Conservation (phyloP, 371 early-diverging fungal species). For the Capniomyces stellatus region DNA sequence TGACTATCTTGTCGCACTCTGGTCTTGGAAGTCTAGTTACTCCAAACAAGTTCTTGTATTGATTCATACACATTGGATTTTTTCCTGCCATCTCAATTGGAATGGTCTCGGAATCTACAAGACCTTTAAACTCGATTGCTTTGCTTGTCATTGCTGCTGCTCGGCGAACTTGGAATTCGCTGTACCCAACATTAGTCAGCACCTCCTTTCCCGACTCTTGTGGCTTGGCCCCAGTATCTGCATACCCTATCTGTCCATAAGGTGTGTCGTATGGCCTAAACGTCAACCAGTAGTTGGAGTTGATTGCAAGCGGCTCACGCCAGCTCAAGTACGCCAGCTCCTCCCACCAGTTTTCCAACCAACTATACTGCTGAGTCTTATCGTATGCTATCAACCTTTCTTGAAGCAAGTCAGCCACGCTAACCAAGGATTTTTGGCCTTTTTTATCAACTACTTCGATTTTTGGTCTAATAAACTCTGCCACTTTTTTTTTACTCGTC, state of each 20-base stretch:
- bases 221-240: neutral
- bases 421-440: slow-evolving; percentile 27
- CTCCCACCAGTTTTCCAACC: slow-evolving; percentile 90
- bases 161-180: slow-evolving; percentile 62
- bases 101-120: slow-evolving; percentile 27
- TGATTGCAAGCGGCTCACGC: slow-evolving; percentile 71
- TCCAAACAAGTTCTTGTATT: slow-evolving; percentile 59
- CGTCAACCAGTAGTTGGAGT: slow-evolving; percentile 76
- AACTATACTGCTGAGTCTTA: slow-evolving; percentile 43
- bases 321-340: slow-evolving; percentile 71
- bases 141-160: slow-evolving; percentile 62
- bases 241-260: slow-evolving; percentile 10
- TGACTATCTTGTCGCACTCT: slow-evolving; percentile 38
- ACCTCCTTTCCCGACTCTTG: neutral
- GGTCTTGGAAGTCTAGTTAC: slow-evolving; percentile 59
- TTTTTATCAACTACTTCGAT: slow-evolving; percentile 1
- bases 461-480: neutral
- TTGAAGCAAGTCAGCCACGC: slow-evolving; percentile 27
- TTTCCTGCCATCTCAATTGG: slow-evolving; percentile 31
- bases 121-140: slow-evolving; percentile 50
- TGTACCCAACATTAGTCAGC: slow-evolving; percentile 29
- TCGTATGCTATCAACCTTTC: slow-evolving; percentile 28
- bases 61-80: slow-evolving; percentile 59
- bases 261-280: slow-evolving; percentile 43
- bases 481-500: slow-evolving; percentile 11